Evolutionary conservation across 2,329 filamentous ascomycete genomes (phyloP), one percentile per base, ranked within the genome.

Genomic region (Graphilbum ipis-grandicollis): DNA sequence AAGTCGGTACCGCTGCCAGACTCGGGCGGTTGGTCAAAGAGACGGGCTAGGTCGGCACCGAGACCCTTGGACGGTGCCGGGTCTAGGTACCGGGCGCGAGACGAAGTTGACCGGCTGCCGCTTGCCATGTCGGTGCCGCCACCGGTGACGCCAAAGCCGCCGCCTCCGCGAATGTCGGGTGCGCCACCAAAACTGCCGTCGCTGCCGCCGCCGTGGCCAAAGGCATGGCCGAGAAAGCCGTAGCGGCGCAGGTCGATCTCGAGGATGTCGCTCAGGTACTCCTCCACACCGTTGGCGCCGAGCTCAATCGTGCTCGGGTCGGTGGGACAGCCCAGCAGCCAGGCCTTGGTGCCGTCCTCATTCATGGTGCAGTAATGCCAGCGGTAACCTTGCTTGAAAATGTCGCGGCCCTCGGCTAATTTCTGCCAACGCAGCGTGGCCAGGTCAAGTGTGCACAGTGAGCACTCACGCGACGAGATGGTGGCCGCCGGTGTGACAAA

Each of bases 351-450:
- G 6, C 88, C 88, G 48, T 93, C 83, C 42, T 90, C 78, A 52
- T 94, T 92, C 58, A 94, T 80, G 3, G 85, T 93, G 54, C 90
- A 96, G 53, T 98, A 98, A 55, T 96, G 88, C 90, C 90, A 98
- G 41, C 88, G 75, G 54, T 90, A 96, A n/a, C 80, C 83, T 0
- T 75, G 65, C 47, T 81, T 81, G 58, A 94, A 98, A 25, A 98
- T 78, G 52, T 98, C 90, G 35, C 83, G 79, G 4, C 90, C 90
- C 50, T 94, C 88, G 2, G 88, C 90, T 15, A 98, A 66, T 52
- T 86, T 92, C 55, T 93, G 85, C 90, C 90, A 98, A 34, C 86
- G 77, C 35, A 96, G 60, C 1, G 81, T 79, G 40, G 80, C 79
- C 10, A 98, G 64, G 48, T 98, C 90, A 19, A 98, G 62, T 4